These are phyloP conservation scores for Solidago caesia DNA, from an alignment of 129 eudicot genomes.

Conservation along the genomic window DNA sequence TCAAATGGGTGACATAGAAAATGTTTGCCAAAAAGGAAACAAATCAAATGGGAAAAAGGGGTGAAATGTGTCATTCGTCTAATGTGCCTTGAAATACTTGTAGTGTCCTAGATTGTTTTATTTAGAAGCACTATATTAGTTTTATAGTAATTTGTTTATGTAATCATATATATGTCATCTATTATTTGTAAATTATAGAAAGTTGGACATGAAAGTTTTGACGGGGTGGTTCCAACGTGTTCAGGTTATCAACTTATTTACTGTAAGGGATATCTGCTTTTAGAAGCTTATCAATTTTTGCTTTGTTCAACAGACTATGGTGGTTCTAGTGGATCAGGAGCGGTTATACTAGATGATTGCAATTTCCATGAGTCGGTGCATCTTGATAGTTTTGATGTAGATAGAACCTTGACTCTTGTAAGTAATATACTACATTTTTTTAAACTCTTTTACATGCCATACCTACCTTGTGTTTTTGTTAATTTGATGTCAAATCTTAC, in stretches of 20 bases:
- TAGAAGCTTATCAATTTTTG: constrained; percentile 20
- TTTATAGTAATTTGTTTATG: background rate
- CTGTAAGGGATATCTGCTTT: constrained; percentile 4
- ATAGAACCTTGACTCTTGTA: constrained; percentile 83
- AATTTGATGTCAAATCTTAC: constrained; percentile 14
- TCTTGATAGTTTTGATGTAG: constrained; percentile 91
- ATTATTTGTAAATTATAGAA: background rate
- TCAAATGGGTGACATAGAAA: background rate
- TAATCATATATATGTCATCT: background rate
- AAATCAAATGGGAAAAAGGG: constrained; percentile 8
- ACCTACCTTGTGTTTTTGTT: background rate
- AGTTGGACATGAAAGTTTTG: constrained; percentile 4
- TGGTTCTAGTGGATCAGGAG: constrained; percentile 85
- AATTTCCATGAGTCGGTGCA: constrained; percentile 88
- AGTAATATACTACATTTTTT: constrained; percentile 19
- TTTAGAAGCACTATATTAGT: background rate
- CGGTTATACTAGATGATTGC: constrained; percentile 89
- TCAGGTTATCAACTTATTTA: constrained; percentile 9
- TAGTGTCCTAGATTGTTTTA: background rate
- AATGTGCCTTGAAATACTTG: background rate
- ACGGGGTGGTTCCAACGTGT: background rate
- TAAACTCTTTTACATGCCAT: constrained; percentile 5
- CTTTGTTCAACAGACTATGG: constrained; percentile 53
- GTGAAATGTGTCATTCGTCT: background rate
- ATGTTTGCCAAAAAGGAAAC: background rate